Base-by-base conservation (phyloP, 257 asterid genomes). In the Dorcoceras hygrometricum region DNA sequence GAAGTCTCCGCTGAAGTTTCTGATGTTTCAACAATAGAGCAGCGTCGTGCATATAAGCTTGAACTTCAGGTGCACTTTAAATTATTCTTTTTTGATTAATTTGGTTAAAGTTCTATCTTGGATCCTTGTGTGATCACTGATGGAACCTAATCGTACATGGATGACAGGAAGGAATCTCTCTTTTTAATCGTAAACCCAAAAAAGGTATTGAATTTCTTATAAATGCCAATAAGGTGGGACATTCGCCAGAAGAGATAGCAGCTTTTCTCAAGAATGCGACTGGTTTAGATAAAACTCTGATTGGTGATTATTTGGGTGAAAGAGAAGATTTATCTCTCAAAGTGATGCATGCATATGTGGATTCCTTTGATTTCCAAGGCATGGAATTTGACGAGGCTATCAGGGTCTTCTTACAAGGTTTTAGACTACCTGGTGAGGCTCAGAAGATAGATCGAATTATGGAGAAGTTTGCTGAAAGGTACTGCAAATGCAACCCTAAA, bases 401-500 rank as follows among this genome's bases (percentile, higher is more conserved):
- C 69, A 94, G 95, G 85, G 84, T 69, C 73, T 86, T 94, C 77
- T 80, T 94, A 63, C 96, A 84, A 73, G 96, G 99, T 62, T 94
- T 94, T 71, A 87, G 99, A 71, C 69, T 94, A 79, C 99, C 99
- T 68, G 99, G 99, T 53, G 99, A 94, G 89, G 99, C 99, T 39
- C 99, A 94, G 74, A 94, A 94, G 86, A 94, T 94, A 62, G 99
- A 94, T 66, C 87, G 99, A 39, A 94, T 94, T 29, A 94, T 94
- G 99, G 99, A 94, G 69, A 94, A 94, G 80, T 90, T 94, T 80
- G 90, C 98, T 60, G 98, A 94, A 71, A 84, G 98, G 51, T 94
- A 88, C 77, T 94, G 99, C 81, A 94, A 94, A 77, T 84, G 98
- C 76, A 94, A 90, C 77, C 93, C 96, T 31, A 83, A 86, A 71